phyloP scores from a whole-genome alignment of 2,329 filamentous ascomycete species.

The Pseudomassariella vexata region DNA sequence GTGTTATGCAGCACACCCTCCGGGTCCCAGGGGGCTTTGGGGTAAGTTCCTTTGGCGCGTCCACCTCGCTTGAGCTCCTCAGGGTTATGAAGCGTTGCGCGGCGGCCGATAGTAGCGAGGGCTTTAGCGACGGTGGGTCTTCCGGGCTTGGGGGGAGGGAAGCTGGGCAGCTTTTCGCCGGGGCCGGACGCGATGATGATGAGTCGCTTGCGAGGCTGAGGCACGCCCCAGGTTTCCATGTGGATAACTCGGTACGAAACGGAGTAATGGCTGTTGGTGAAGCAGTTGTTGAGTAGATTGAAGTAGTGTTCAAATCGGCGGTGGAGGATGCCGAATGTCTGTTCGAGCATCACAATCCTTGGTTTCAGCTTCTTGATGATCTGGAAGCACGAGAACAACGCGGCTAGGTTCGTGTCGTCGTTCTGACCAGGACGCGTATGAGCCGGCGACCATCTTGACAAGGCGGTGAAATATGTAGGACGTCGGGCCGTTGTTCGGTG shows the following conservation, averaged over 20 bases:
- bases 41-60: constrained; percentile 19
- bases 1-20: constrained; percentile 42
- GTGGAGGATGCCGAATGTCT: constrained; percentile 62
- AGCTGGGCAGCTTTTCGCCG: constrained; percentile 61
- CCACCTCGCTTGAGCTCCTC: background rate
- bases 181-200: constrained; percentile 56
- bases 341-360: constrained; percentile 67
- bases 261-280: constrained; percentile 60
- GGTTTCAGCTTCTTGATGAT: constrained; percentile 54
- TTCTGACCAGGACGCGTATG: constrained; percentile 53
- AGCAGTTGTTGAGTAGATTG: constrained; percentile 51
- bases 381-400: constrained; percentile 40
- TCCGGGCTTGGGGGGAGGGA: constrained; percentile 57
- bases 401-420: constrained; percentile 61
- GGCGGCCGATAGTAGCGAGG: constrained; percentile 22
- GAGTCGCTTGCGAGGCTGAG: constrained; percentile 41
- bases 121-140: constrained; percentile 34
- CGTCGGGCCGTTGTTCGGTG: constrained; percentile 45
- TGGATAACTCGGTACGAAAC: constrained; percentile 59
- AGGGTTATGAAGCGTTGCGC: constrained; percentile 30
- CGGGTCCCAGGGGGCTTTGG: constrained; percentile 33
- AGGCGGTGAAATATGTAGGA: constrained; percentile 68
- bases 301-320: constrained; percentile 47
- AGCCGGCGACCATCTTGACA: constrained; percentile 68
- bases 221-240: constrained; percentile 42